Evolutionary conservation across 805 yeast species (phyloP).

Genomic region (Starmerella potacharoeniae): DNA sequence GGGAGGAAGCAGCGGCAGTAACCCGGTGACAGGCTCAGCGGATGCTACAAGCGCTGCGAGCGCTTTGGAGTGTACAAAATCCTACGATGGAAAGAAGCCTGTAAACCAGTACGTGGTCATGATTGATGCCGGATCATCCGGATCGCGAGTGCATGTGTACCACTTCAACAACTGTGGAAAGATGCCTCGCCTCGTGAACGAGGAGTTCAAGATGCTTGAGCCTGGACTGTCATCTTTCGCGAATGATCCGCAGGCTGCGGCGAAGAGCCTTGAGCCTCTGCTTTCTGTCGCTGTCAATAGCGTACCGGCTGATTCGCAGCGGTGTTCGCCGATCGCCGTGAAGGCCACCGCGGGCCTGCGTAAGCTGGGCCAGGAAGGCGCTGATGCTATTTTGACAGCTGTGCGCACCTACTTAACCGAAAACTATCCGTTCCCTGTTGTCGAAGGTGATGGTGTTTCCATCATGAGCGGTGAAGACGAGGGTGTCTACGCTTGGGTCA

Average conservation of each 20-base stretch:
- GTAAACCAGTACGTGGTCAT: constrained; percentile 65
- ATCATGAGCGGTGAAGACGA: constrained; percentile 96
- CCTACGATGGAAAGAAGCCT: constrained; percentile 32
- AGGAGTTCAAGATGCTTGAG: constrained; percentile 75
- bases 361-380: constrained; percentile 63
- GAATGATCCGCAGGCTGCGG: constrained; percentile 73
- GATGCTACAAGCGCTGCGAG: not conserved
- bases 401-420: constrained; percentile 65
- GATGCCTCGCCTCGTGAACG: constrained; percentile 71
- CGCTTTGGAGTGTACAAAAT: constrained; percentile 25
- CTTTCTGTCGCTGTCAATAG: constrained; percentile 60
- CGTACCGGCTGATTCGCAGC: constrained; percentile 61
- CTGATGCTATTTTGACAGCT: constrained; percentile 58
- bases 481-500: constrained; percentile 98
- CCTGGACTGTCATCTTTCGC: constrained; percentile 80
- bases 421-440: constrained; percentile 87
- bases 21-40: not conserved
- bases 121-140: constrained; percentile 98
- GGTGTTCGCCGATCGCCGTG: constrained; percentile 88
- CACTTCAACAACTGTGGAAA: constrained; percentile 76
- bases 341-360: constrained; percentile 98
- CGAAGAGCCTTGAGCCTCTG: constrained; percentile 75
- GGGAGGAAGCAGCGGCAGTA: not conserved
- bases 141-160: constrained; percentile 91
- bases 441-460: constrained; percentile 72